Base-by-base conservation (phyloP, 176 grass and related monocot genomes). In the Bothriochloa decipiens region DNA sequence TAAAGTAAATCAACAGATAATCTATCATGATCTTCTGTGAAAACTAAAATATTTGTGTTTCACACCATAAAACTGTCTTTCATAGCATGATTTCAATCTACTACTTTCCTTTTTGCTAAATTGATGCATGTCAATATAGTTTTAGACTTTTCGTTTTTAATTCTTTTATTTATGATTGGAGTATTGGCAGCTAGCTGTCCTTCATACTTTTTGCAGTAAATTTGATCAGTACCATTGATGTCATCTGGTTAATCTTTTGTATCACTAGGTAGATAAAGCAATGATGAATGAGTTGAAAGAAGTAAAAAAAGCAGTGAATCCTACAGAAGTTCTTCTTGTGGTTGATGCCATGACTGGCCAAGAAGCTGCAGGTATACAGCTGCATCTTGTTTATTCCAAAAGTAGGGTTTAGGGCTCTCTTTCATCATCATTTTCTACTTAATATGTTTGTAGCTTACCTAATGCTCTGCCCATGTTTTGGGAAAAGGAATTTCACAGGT, bases 271-370 rank as follows among this genome's bases (percentile, higher is more conserved):
- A 41, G 96, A 94, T 82, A 99, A 92, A 92, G 27, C 88, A 33
- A 99, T 99, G 96, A 99, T 99, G 93, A 84, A 91, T 90, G 96
- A 99, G 66, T 77, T 99, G 83, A 96, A 96, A 84, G 91, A 96
- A 96, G 93, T 99, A 79, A 99, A 96, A 75, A 70, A 92, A 43
- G 88, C 75, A 23, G 87, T 99, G 63, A 94, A 94, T 91, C 93
- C 96, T 68, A 94, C 91, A 45, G 96, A 99, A 88, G 87, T 96
- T 91, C 81, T 99, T 72, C 90, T 99, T 82, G 96, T 99, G 32
- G 96, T 99, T 77, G 96, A 99, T 91, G 96, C 96, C 72, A 99
- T 99, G 96, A 96, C 91, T 89, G 96, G 96, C 18, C 93, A 99
- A 78, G 96, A 99, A 96, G 96, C 96, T 76, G 96, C 96, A 81